Percentiles rank a stretch among this genome's conserved stretches.
Conservation (phyloP, 2,329 filamentous ascomycete genomes). For the Cladosporium cucumerinum region DNA sequence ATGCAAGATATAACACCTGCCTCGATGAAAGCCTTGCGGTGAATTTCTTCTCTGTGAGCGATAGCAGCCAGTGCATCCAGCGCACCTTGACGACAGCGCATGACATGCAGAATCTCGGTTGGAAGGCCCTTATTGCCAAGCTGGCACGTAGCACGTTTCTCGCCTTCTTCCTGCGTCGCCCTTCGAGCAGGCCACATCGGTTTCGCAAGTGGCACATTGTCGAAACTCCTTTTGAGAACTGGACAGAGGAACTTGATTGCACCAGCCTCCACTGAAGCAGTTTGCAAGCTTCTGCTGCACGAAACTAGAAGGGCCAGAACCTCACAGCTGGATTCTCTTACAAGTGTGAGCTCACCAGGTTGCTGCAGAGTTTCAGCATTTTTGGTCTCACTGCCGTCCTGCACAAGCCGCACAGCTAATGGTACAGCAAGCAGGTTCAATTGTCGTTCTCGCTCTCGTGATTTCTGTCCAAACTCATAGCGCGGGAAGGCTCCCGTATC, state of each 20-base stretch:
- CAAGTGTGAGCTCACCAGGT: slow-evolving; percentile 21
- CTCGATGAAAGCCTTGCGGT: slow-evolving; percentile 77
- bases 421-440: slow-evolving; percentile 47
- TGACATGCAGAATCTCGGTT: slow-evolving; percentile 62
- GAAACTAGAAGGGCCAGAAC: slow-evolving; percentile 75
- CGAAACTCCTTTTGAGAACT: slow-evolving; percentile 64
- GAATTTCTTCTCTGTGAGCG: slow-evolving; percentile 75
- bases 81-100: slow-evolving; percentile 71
- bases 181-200: slow-evolving; percentile 53
- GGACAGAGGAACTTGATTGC: slow-evolving; percentile 61
- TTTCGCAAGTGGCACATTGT: slow-evolving; percentile 50
- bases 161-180: background rate
- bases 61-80: slow-evolving; percentile 80
- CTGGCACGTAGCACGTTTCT: slow-evolving; percentile 34
- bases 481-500: slow-evolving; percentile 25
- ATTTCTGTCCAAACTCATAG: slow-evolving; percentile 30
- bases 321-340: slow-evolving; percentile 69
- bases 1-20: slow-evolving; percentile 78
- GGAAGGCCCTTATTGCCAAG: slow-evolving; percentile 62
- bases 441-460: slow-evolving; percentile 40
- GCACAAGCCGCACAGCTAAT: slow-evolving; percentile 48
- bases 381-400: slow-evolving; percentile 37
- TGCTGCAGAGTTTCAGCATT: slow-evolving; percentile 37
- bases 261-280: slow-evolving; percentile 70
- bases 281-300: slow-evolving; percentile 76